A percentile compares a stretch with the other conserved stretches of the same genome.
Evolutionary conservation across 257 asterid genomes (phyloP).

Genomic region (Dorcoceras hygrometricum): DNA sequence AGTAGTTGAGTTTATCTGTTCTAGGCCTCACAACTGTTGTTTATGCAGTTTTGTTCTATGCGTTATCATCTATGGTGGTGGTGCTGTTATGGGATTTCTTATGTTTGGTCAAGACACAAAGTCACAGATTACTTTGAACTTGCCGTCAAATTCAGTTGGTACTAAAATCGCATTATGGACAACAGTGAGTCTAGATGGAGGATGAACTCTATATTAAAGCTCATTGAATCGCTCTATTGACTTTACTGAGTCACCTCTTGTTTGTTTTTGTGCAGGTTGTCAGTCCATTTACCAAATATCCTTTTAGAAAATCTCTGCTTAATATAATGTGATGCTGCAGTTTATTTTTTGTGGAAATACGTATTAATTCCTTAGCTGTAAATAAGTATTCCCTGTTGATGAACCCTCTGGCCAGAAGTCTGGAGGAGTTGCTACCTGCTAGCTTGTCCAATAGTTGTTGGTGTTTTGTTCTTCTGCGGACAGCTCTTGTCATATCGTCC

Average conservation of each 20-base stretch:
- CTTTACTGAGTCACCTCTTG: slow-evolving; percentile 6
- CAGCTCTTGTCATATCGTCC: slow-evolving; percentile 62
- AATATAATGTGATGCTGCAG: background rate
- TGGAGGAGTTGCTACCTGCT: slow-evolving; percentile 69
- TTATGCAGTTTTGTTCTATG: slow-evolving; percentile 65
- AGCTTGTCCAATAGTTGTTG: slow-evolving; percentile 40
- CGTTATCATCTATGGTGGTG: slow-evolving; percentile 60
- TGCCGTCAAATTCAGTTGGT: slow-evolving; percentile 56
- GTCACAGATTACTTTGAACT: slow-evolving; percentile 76
- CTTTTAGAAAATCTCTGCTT: slow-evolving; percentile 29
- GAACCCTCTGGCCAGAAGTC: slow-evolving; percentile 73
- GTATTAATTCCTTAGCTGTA: slow-evolving; percentile 43
- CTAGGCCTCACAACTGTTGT: background rate
- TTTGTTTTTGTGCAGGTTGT: slow-evolving; percentile 56
- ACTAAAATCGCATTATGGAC: slow-evolving; percentile 81
- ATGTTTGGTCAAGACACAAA: slow-evolving; percentile 69
- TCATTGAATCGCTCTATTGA: background rate
- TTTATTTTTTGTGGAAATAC: background rate
- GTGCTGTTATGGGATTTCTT: slow-evolving; percentile 66
- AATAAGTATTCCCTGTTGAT: slow-evolving; percentile 64
- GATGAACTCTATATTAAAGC: background rate
- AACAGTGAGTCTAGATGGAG: slow-evolving; percentile 42
- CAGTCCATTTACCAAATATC: slow-evolving; percentile 85
- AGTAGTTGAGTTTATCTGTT: background rate
- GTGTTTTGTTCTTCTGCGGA: slow-evolving; percentile 63